Evolutionary conservation across 2,329 filamentous ascomycete genomes (phyloP).

Genomic region (Diaporthe australafricana): DNA sequence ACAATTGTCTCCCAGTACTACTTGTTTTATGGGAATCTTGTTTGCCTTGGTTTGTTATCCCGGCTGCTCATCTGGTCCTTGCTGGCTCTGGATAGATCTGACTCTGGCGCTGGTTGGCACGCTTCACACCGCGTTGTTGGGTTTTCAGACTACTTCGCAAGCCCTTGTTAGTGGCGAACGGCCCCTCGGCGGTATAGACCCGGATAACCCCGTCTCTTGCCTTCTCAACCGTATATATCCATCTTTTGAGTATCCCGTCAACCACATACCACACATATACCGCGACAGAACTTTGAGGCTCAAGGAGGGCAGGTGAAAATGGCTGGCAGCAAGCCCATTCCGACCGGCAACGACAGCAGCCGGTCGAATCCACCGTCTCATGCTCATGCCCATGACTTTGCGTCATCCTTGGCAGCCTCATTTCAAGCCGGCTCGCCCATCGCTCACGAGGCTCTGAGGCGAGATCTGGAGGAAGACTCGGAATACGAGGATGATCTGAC

Average conservation of each 20-base stretch:
- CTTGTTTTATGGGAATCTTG: neutral
- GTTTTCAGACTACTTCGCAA: neutral
- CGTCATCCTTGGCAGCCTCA: constrained; percentile 55
- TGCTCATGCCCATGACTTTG: constrained; percentile 39
- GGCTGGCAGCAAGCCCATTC: constrained; percentile 30
- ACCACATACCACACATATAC: neutral
- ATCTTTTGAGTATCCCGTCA: neutral
- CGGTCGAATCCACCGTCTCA: constrained; percentile 16
- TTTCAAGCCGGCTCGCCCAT: constrained; percentile 73
- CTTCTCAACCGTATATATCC: neutral
- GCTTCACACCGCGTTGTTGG: neutral
- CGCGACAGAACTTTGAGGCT: neutral
- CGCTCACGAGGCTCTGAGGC: constrained; percentile 73
- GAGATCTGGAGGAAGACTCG: constrained; percentile 74
- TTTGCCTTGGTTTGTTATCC: neutral
- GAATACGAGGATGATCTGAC: constrained; percentile 60
- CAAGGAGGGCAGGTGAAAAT: constrained; percentile 14
- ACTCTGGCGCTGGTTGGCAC: neutral
- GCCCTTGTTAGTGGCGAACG: constrained; percentile 28
- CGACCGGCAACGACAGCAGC: constrained; percentile 10
- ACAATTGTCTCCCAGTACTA: neutral
- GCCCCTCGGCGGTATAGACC: constrained; percentile 4
- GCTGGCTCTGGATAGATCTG: neutral
- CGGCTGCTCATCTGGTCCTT: neutral
- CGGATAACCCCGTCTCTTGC: constrained; percentile 9